These are phyloP conservation scores for Canariomyces notabilis DNA, from an alignment of 2,329 filamentous ascomycete species.

Conservation along the genomic window DNA sequence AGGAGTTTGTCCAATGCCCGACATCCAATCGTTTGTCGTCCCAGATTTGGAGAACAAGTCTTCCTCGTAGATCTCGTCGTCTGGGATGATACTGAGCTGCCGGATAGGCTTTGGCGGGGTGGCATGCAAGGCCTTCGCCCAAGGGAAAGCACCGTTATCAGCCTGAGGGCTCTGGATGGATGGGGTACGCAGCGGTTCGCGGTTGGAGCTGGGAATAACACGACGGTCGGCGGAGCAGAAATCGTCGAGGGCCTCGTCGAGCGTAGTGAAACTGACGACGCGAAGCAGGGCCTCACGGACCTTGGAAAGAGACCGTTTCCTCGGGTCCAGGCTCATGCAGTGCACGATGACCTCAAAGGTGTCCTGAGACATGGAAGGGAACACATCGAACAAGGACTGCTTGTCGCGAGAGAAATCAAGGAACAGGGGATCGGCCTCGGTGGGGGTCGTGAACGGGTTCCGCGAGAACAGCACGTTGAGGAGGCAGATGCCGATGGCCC, in stretches of 20 bases:
- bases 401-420: conserved; percentile 89
- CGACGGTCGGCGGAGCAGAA: conserved; percentile 82
- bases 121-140: conserved; percentile 83
- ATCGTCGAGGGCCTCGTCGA: conserved; percentile 86
- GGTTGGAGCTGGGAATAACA: conserved; percentile 76
- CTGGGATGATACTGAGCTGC: conserved; percentile 81
- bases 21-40: conserved; percentile 71
- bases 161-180: conserved; percentile 85
- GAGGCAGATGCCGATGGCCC: conserved; percentile 94
- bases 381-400: conserved; percentile 95
- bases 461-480: conserved; percentile 95
- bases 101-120: conserved; percentile 66
- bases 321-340: conserved; percentile 86
- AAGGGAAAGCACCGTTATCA: conserved; percentile 82
- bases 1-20: conserved; percentile 68
- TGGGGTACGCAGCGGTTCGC: conserved; percentile 90
- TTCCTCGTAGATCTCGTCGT: conserved; percentile 73
- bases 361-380: conserved; percentile 97
- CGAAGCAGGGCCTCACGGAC: conserved; percentile 74
- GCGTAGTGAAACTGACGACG: conserved; percentile 85
- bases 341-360: conserved; percentile 90
- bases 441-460: conserved; percentile 90
- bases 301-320: conserved; percentile 74
- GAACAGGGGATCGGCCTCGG: conserved; percentile 86
- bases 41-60: conserved; percentile 81